These are phyloP conservation scores for Jaminaea rosea DNA, from an alignment of 1,284 basidiomycete species.

Conservation along the genomic window DNA sequence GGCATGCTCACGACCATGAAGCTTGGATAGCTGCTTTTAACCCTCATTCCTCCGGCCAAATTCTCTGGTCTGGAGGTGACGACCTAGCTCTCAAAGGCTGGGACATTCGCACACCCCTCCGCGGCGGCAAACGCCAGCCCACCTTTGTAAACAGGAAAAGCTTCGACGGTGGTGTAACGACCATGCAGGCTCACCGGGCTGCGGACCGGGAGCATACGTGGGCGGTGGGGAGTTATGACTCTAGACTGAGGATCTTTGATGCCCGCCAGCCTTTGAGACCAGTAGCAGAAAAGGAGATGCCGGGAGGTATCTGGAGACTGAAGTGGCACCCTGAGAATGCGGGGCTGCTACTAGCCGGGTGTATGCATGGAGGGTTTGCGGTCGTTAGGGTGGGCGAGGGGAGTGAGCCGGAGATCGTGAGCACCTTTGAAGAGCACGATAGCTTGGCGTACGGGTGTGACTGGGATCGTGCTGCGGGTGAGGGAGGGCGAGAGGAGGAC, in stretches of 20 bases:
- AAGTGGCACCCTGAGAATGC: conserved; percentile 77
- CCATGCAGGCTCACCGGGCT: conserved; percentile 67
- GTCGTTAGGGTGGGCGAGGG: conserved; percentile 17
- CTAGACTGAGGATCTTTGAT: conserved; percentile 73
- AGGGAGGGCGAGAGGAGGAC: conserved; percentile 8
- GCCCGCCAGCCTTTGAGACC: conserved; percentile 60
- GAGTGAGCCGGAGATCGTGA: conserved; percentile 44
- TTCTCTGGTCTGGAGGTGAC: conserved; percentile 87
- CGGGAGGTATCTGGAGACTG: conserved; percentile 88
- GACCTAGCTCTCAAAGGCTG: conserved; percentile 82
- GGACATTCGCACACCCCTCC: conserved; percentile 56
- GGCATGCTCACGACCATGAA: conserved; percentile 87
- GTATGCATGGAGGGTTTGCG: conserved; percentile 97
- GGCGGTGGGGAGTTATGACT: conserved; percentile 90
- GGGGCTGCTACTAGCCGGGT: conserved; percentile 67
- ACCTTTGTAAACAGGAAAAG: conserved; percentile 62
- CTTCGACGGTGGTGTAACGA: conserved; percentile 87
- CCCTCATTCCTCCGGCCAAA: conserved; percentile 54
- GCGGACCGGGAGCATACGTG: conserved; percentile 66
- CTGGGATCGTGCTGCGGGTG: conserved; percentile 60
- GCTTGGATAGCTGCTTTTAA: conserved; percentile 91
- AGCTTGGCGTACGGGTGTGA: conserved; percentile 90
- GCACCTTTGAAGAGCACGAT: conserved; percentile 66
- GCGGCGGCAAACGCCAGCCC: conserved; percentile 48
- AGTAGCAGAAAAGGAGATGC: conserved; percentile 60